Percentiles rank a stretch among this genome's conserved stretches.
phyloP scores from a whole-genome alignment of 1,284 basidiomycete genomes.

The Moesziomyces aphidis region DNA sequence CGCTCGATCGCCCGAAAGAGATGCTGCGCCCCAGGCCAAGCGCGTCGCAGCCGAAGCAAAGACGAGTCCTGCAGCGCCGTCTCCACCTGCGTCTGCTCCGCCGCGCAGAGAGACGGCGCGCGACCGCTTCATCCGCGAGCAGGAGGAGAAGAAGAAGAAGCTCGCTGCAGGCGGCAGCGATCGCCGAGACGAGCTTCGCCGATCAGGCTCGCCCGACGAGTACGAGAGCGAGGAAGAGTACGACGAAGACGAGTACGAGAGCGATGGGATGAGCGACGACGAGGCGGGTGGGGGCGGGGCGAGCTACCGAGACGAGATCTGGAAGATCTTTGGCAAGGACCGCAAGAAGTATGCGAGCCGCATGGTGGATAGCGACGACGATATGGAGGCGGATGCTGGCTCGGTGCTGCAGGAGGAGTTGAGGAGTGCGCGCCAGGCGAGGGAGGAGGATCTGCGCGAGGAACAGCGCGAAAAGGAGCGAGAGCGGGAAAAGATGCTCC shows the following conservation, averaged over 20 bases:
- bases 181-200: slow-evolving; percentile 1
- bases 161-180: slow-evolving; percentile 4
- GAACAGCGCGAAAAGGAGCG: slow-evolving; percentile 47
- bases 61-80: slow-evolving; percentile 8
- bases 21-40: slow-evolving; percentile 9
- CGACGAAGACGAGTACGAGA: slow-evolving; percentile 38
- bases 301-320: slow-evolving; percentile 59
- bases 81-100: slow-evolving; percentile 13
- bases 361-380: slow-evolving; percentile 61
- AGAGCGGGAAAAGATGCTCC: slow-evolving; percentile 51
- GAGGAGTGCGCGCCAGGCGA: slow-evolving; percentile 50
- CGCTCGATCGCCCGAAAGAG: slow-evolving; percentile 20
- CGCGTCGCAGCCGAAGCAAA: slow-evolving; percentile 6
- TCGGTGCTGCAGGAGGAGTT: slow-evolving; percentile 59
- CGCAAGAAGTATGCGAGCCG: slow-evolving; percentile 53
- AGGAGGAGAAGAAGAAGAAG: slow-evolving; percentile 50
- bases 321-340: slow-evolving; percentile 61
- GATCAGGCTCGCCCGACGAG: slow-evolving; percentile 16
- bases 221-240: slow-evolving; percentile 42
- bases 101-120: slow-evolving; percentile 49
- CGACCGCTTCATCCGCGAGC: slow-evolving; percentile 58
- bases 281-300: slow-evolving; percentile 24
- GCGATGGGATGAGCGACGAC: slow-evolving; percentile 35
- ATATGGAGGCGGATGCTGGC: slow-evolving; percentile 64
- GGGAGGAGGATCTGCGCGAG: slow-evolving; percentile 59